Base-by-base conservation (phyloP, 768 basidiomycete genomes). In the Termitomyces sp. region DNA sequence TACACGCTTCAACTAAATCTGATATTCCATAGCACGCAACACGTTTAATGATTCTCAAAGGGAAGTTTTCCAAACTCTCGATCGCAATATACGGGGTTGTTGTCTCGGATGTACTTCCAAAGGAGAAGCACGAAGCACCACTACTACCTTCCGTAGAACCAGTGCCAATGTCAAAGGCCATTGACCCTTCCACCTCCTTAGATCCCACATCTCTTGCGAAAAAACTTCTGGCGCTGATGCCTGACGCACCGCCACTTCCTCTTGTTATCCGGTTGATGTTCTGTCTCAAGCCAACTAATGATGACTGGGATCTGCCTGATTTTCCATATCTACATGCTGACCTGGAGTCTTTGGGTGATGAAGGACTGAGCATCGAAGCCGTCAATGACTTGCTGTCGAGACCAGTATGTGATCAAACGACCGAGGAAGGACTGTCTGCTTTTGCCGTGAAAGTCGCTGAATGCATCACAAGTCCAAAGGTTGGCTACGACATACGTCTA, bases 31-130 rank as follows among this genome's bases (percentile, higher is more conserved):
- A 89, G 86, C 84, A 80, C 66, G 81, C 85, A 3, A 90, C 89
- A 21, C 85, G 90, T 44, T 74, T 92, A 31, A 84, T 93, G 79
- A 87, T 92, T 56, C 77, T 93, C 59, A 86, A 85, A 64, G 91
- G 90, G n/a, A 73, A 80, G 37, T 91, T 90, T 67, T 71, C 81
- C 49, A 74, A 72, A 56, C 71, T 89, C 19, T 88, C 89, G 12
- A 71, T 89, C 63, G 86, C 87, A 40, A 74, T 84, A 33, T 82
- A 82, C 61, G 79, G 80, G 14, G 79, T 88, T 33, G 63, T 82
- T 14, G 75, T 83, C 17, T 70, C 78, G 12, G 84, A 87, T 35
- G 55, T 67, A 3, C 61, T 71, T 8, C 62, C 77, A 8, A 67
- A 67, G 11, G 60, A 69, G 2, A 64, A 68, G 12, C 82, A 82